These are phyloP conservation scores for Pelargonium fulgidum DNA, from an alignment of 441 rosid genomes.

Conservation along the genomic window DNA sequence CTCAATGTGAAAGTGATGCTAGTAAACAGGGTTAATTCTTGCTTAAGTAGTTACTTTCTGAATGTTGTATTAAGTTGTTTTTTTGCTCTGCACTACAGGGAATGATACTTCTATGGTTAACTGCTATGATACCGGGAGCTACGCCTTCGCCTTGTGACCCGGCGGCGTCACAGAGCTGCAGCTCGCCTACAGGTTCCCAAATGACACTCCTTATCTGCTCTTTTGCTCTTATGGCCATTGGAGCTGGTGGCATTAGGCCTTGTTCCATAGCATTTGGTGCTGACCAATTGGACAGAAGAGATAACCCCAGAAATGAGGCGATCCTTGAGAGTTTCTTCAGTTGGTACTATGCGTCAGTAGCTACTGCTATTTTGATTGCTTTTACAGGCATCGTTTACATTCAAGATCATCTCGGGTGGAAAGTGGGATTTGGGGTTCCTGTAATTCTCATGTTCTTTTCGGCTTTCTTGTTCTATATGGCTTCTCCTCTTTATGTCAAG, in stretches of 20 bases:
- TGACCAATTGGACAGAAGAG: constrained; percentile 62
- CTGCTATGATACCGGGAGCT: constrained; percentile 59
- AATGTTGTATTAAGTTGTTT: no score
- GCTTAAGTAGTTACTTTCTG: no score
- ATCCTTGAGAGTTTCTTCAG: constrained; percentile 74
- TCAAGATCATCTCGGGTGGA: constrained; percentile 79
- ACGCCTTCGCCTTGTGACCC: constrained; percentile 49
- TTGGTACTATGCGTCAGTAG: constrained; percentile 81
- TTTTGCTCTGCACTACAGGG: constrained; percentile 40
- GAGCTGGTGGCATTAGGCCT: constrained; percentile 89
- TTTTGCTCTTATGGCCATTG: constrained; percentile 62
- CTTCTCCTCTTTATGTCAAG: constrained; percentile 60
- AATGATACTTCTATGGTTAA: constrained; percentile 60
- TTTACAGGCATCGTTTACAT: constrained; percentile 71
- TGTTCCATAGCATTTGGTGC: constrained; percentile 91
- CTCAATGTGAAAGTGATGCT: no score
- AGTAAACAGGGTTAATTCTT: no score
- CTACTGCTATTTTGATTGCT: constrained; percentile 53
- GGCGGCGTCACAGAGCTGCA: constrained; percentile 31
- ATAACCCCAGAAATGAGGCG: constrained; percentile 59
- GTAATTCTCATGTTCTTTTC: constrained; percentile 64
- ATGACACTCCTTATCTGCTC: constrained; percentile 45
- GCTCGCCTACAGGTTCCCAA: constrained; percentile 45
- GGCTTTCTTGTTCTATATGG: constrained; percentile 46
- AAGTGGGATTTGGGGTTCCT: constrained; percentile 75